phyloP scores from a whole-genome alignment of 1,284 basidiomycete genomes.

The Ceratobasidium sp. region DNA sequence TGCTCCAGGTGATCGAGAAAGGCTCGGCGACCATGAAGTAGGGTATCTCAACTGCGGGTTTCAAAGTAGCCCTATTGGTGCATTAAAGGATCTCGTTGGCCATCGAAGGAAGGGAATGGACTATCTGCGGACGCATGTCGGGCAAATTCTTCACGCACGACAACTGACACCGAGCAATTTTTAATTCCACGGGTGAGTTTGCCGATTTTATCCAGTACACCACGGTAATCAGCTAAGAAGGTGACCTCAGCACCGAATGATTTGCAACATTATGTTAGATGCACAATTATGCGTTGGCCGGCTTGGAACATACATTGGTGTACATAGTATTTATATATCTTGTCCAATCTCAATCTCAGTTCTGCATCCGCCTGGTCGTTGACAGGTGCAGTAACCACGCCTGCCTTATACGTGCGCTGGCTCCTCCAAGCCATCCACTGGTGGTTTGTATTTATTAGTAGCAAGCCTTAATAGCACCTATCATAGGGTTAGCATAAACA shows the following conservation, averaged over 20 bases:
- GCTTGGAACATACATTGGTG: no score
- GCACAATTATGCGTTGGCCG: no score
- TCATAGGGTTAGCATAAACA: neutral
- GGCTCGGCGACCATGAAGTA: neutral
- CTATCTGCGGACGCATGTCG: constrained; percentile 25
- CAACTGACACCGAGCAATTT: neutral
- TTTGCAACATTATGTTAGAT: neutral
- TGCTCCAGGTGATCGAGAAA: neutral
- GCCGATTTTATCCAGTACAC: neutral
- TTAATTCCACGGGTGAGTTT: neutral
- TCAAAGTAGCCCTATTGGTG: neutral
- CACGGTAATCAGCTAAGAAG: neutral
- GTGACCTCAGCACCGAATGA: neutral
- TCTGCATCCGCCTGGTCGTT: no score
- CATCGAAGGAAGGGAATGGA: constrained; percentile 27
- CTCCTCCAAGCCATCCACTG: neutral
- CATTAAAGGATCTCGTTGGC: neutral
- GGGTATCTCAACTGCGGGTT: constrained; percentile 5
- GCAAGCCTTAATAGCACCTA: neutral
- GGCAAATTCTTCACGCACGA: constrained; percentile 15
- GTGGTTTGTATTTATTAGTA: neutral
- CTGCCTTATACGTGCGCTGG: neutral
- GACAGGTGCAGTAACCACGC: neutral
- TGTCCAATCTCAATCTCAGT: no score
- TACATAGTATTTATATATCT: no score